A percentile compares a stretch with the other conserved stretches of the same genome.
Evolutionary conservation across 495 filamentous ascomycete species (phyloP).

Genomic region (Penicillium manginii): DNA sequence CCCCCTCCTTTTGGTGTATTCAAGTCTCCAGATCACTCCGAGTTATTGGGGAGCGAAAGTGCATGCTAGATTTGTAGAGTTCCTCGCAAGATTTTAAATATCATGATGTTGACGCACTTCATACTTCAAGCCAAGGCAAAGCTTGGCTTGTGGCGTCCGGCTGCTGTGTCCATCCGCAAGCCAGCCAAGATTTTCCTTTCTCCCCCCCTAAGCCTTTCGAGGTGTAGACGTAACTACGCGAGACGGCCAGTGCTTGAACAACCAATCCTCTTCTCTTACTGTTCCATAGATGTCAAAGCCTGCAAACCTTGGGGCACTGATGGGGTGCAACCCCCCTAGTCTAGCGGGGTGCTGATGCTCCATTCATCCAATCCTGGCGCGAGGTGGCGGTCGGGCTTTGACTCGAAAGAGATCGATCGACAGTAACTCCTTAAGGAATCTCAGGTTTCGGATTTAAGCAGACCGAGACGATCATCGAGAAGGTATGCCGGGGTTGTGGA

Average conservation of each 20-base stretch:
- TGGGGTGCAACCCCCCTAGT: neutral
- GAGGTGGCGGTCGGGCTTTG: neutral
- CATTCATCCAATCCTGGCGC: neutral
- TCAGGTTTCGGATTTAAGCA: neutral
- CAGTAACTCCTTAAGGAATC: neutral
- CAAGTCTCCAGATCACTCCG: neutral
- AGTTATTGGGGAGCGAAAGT: too few relatives aligned
- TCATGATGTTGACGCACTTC: neutral
- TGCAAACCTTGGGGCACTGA: neutral
- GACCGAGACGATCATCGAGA: neutral
- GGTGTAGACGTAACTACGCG: conserved; percentile 1
- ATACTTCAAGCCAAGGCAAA: conserved; percentile 9
- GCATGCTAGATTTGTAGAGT: too few relatives aligned
- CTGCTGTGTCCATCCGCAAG: neutral
- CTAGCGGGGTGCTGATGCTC: neutral
- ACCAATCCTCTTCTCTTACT: neutral
- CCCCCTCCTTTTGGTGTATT: neutral
- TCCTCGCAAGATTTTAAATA: too few relatives aligned
- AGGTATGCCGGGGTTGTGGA: too few relatives aligned
- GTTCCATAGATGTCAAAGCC: neutral
- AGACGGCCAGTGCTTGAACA: neutral
- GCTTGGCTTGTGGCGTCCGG: conserved; percentile 12
- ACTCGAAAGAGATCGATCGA: conserved; percentile 4
- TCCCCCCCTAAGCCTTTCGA: neutral
- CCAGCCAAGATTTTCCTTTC: neutral